These are phyloP conservation scores for Rhizopus microsporus DNA, from an alignment of 371 early-diverging fungal genomes.

Conservation along the genomic window DNA sequence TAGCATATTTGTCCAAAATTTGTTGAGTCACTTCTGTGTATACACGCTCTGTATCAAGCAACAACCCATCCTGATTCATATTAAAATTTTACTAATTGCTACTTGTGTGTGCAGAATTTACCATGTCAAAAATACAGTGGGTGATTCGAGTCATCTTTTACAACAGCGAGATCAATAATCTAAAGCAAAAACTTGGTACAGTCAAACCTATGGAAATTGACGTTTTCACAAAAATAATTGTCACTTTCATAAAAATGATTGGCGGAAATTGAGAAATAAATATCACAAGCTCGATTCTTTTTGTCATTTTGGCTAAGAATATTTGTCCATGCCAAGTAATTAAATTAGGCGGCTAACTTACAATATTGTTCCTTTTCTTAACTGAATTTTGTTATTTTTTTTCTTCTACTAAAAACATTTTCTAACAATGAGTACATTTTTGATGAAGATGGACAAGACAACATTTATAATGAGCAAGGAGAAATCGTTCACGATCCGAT, in stretches of 20 bases:
- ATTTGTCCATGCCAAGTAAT: slow-evolving; percentile 14
- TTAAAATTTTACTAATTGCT: background rate
- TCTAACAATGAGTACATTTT: slow-evolving; percentile 13
- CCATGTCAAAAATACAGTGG: slow-evolving; percentile 90
- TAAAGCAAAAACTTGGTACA: no score
- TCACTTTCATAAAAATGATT: slow-evolving; percentile 4
- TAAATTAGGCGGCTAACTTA: slow-evolving; percentile 8
- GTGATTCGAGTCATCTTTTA: slow-evolving; percentile 53
- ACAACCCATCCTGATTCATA: slow-evolving; percentile 40
- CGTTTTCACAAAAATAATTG: slow-evolving; percentile 1
- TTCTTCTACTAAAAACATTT: slow-evolving; percentile 14
- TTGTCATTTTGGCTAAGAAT: slow-evolving; percentile 18
- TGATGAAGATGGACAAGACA: slow-evolving; percentile 17
- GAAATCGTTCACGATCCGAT: slow-evolving; percentile 20
- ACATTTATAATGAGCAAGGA: slow-evolving; percentile 24
- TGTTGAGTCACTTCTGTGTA: slow-evolving; percentile 84
- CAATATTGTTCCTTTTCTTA: slow-evolving; percentile 8
- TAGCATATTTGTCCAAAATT: slow-evolving; percentile 47
- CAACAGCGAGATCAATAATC: background rate
- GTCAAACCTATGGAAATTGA: no score
- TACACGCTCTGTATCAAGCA: slow-evolving; percentile 82
- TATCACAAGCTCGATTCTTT: slow-evolving; percentile 14
- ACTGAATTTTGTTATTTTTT: slow-evolving; percentile 12
- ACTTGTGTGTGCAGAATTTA: slow-evolving; percentile 37
- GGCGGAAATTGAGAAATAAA: slow-evolving; percentile 1